Conservation (phyloP, 768 basidiomycete species). For the Lepiota venenata region DNA sequence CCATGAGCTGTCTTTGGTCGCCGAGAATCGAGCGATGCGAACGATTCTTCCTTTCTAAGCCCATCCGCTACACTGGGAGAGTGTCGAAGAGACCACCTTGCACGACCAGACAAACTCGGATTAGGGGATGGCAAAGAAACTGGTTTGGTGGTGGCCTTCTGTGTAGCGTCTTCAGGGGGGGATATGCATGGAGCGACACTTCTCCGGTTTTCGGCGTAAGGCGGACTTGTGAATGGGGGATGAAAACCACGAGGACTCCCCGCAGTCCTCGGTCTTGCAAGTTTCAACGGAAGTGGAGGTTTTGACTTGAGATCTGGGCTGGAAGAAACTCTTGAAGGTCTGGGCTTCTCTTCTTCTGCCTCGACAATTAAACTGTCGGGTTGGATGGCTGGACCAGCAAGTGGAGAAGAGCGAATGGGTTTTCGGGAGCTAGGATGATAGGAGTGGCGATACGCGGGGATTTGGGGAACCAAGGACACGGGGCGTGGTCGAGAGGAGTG, state of each 20-base stretch:
- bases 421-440: constrained; percentile 17
- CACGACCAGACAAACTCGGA: no score
- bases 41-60: not conserved
- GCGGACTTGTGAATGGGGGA: not conserved
- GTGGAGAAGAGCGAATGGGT: constrained; percentile 39
- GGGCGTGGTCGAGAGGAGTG: not conserved
- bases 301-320: constrained; percentile 17
- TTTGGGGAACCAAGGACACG: not conserved
- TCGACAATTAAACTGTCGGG: constrained; percentile 15
- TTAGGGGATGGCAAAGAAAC: no score
- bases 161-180: no score
- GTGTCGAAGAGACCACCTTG: not conserved
- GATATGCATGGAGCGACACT: no score
- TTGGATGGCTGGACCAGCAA: constrained; percentile 36
- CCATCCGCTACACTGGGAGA: not conserved
- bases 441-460: constrained; percentile 11
- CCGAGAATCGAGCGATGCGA: not conserved
- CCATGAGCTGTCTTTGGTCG: constrained; percentile 6
- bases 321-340: constrained; percentile 11
- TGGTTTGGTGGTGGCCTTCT: no score
- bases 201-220: no score
- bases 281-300: not conserved
- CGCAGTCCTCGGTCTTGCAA: not conserved
- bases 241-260: constrained; percentile 1
- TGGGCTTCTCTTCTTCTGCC: constrained; percentile 1